phyloP scores from a whole-genome alignment of 1,139 yeast species.

The Saccharomyces hybrid region DNA sequence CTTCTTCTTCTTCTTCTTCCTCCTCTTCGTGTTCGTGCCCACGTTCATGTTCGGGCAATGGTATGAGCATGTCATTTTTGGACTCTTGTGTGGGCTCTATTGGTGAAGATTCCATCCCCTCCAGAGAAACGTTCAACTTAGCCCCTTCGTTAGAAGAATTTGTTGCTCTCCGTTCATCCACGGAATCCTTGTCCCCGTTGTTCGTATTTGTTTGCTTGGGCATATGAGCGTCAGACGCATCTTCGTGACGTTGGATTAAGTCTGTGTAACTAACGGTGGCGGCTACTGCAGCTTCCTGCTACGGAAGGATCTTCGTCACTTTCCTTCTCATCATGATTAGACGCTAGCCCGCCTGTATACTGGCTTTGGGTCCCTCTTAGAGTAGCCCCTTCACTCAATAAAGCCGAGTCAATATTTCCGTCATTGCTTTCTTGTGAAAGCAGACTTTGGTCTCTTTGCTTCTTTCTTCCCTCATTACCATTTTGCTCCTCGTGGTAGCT shows the following conservation, averaged over 20 bases:
- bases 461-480: slow-evolving; percentile 5
- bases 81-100: not conserved
- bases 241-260: slow-evolving; percentile 13
- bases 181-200: slow-evolving; percentile 1
- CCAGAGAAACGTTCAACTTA: slow-evolving; percentile 1
- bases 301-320: slow-evolving; percentile 14
- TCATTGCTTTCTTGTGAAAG: slow-evolving; percentile 9
- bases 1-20: slow-evolving; percentile 3
- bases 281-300: slow-evolving; percentile 16
- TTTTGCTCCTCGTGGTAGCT: slow-evolving; percentile 1
- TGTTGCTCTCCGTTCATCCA: not conserved
- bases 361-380: not conserved
- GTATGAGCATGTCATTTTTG: slow-evolving; percentile 4
- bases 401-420: slow-evolving; percentile 17
- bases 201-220: slow-evolving; percentile 5
- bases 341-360: not conserved
- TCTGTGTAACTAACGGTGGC: slow-evolving; percentile 21
- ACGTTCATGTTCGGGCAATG: not conserved
- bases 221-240: slow-evolving; percentile 3
- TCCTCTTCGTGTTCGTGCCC: slow-evolving; percentile 6
- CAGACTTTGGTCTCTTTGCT: slow-evolving; percentile 4
- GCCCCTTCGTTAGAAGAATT: not conserved
- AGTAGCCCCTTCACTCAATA: slow-evolving; percentile 12
- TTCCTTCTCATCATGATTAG: slow-evolving; percentile 9
- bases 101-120: slow-evolving; percentile 1